These are phyloP conservation scores for Syzygium jambos DNA, from an alignment of 345 rosid species.

Conservation along the genomic window DNA sequence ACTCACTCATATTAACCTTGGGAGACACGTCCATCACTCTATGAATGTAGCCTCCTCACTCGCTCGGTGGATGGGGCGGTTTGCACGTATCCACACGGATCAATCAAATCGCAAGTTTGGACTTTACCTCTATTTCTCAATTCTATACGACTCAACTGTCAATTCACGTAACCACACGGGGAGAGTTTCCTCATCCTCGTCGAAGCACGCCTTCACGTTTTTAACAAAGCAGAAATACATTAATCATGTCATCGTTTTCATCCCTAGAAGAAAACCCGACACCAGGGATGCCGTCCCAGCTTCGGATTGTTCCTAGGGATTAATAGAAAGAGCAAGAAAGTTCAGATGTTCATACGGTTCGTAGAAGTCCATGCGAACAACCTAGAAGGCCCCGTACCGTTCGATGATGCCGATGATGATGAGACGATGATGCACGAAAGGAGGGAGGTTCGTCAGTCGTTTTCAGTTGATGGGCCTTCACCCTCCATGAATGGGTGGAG, in stretches of 20 bases:
- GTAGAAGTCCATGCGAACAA: neutral
- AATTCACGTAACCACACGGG: neutral
- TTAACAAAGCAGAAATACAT: neutral
- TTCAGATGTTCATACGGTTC: neutral
- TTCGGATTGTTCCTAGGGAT: neutral
- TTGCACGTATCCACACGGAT: too few relatives aligned
- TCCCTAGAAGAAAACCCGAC: neutral
- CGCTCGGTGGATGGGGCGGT: too few relatives aligned
- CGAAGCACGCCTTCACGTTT: neutral
- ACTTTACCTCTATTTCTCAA: neutral
- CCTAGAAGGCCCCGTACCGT: neutral
- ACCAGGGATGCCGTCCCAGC: neutral
- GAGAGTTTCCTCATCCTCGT: neutral
- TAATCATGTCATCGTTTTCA: neutral
- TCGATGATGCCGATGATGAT: neutral
- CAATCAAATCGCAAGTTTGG: neutral
- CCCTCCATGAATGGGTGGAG: neutral
- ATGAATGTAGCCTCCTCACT: too few relatives aligned
- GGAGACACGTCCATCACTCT: accelerated
- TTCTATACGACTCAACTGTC: neutral
- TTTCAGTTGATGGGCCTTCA: neutral
- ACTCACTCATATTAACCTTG: neutral
- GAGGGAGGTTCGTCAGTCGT: neutral
- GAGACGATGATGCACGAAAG: neutral
- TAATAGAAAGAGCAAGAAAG: neutral